Percentiles rank a stretch among this genome's conserved stretches.
phyloP scores from a whole-genome alignment of 2,329 filamentous ascomycete genomes.

The Colletotrichum karsti region DNA sequence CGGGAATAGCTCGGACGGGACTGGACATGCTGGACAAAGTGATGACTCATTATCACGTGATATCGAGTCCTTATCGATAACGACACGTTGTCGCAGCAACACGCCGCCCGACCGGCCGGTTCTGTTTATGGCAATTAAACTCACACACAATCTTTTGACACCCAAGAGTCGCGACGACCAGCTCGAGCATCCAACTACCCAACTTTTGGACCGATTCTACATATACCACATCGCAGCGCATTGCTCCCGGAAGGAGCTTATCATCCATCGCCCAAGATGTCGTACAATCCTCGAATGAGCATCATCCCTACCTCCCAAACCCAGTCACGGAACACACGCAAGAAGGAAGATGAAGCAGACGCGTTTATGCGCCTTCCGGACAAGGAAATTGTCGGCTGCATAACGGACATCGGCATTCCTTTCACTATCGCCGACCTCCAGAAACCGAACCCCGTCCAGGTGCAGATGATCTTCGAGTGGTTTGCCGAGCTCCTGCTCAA shows the following conservation, averaged over 20 bases:
- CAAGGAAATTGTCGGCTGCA: constrained; percentile 92
- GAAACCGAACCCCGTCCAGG: constrained; percentile 92
- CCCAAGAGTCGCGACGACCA: background rate
- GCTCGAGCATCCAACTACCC: background rate
- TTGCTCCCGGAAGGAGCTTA: background rate
- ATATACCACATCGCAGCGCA: background rate
- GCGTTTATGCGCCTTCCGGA: constrained; percentile 69
- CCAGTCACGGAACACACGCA: constrained; percentile 57
- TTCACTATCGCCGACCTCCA: constrained; percentile 88
- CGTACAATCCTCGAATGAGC: constrained; percentile 68
- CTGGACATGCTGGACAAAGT: too few relatives aligned
- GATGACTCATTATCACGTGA: too few relatives aligned
- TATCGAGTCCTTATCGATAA: constrained; percentile 19
- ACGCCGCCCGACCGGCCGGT: background rate
- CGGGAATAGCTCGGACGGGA: background rate
- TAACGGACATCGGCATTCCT: constrained; percentile 93
- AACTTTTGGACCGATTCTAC: background rate
- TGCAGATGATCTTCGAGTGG: constrained; percentile 98
- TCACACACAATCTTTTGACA: background rate
- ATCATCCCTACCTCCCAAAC: constrained; percentile 62
- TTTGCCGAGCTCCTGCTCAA: constrained; percentile 95
- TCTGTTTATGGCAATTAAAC: constrained; percentile 2
- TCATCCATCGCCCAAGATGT: constrained; percentile 49
- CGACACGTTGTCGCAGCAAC: constrained; percentile 25
- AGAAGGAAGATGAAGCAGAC: constrained; percentile 68